Evolutionary conservation across 2,329 filamentous ascomycete species (phyloP), one percentile per base, ranked within the genome.

Genomic region (Alternaria tenuissima): DNA sequence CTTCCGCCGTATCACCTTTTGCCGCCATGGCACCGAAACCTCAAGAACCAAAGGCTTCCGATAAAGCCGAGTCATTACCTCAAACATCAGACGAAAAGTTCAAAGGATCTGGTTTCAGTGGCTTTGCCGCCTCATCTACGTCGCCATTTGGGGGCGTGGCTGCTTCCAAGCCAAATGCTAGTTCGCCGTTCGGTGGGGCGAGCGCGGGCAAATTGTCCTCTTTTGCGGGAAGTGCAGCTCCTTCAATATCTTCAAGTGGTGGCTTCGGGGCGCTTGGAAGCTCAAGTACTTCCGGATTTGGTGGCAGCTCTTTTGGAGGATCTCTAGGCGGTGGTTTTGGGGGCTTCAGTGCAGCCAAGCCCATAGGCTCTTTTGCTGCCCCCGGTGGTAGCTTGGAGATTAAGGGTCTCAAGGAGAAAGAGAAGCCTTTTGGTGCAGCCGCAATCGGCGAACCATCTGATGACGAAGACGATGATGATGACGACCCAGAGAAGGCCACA

Each of bases 401-500:
- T 47, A 77, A 83, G 60, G 81, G 81, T 2, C 64, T 80, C 71
- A 86, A 82, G 59, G 83, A 84, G 61, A 91, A 91, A 14, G 84
- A 85, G 4, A 92, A 87, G 77, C 86, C 92, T 0, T 95, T 97
- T 74, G 93, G 93, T 32, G 91, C 92, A 12, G 87, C 91, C 1
- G 88, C 89, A 39, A 90, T 65, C 4, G 59, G 87, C 60, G 84
- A 81, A 3, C 87, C 88, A 41, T 85, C 84, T 8, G 81, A 78
- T 7, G 81, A 82, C n/a, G 81, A 83, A 16, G 85, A 85, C 16
- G 88, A 86, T 46, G 84, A 86, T 6, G 66, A 86, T 7, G 66
- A 69, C 5, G 66, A 65, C 16, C 49, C 61, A 7, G 70, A 68
- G 9, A 70, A 67, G 52, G 63, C 66, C 7, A 56, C 61, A 5